These are phyloP conservation scores for Lagerstroemia speciosa DNA, from an alignment of 345 rosid species.

Conservation along the genomic window DNA sequence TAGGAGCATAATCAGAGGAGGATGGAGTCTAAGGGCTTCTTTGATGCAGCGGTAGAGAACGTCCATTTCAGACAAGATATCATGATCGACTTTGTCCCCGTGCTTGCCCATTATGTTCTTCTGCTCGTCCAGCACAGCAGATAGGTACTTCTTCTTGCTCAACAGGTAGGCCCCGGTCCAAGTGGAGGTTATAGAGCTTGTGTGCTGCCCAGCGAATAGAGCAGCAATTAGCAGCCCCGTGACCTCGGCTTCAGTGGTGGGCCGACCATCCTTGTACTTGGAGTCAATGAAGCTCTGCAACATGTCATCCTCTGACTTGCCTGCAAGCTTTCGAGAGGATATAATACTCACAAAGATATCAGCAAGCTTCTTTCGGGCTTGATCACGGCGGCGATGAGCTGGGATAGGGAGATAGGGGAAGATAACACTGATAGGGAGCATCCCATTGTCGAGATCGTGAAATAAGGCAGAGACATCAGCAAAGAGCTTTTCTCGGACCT, in stretches of 20 bases:
- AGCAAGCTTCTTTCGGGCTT: constrained; percentile 74
- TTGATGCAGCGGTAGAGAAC: constrained; percentile 81
- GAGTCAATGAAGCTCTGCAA: constrained; percentile 94
- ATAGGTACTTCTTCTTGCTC: constrained; percentile 42
- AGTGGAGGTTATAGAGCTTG: constrained; percentile 93
- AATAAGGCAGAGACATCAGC: constrained; percentile 88
- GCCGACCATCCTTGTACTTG: constrained; percentile 84
- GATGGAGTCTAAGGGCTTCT: constrained; percentile 95
- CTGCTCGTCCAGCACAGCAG: constrained; percentile 73
- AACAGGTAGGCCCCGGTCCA: constrained; percentile 97
- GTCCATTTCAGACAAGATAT: constrained; percentile 87
- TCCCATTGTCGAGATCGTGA: constrained; percentile 95
- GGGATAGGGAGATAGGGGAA: constrained; percentile 90
- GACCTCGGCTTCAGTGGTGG: constrained; percentile 77
- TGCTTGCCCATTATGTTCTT: constrained; percentile 56
- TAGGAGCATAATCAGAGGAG: constrained; percentile 84
- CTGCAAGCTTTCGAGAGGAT: constrained; percentile 58
- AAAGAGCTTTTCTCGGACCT: constrained; percentile 92
- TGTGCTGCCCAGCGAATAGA: constrained; percentile 97
- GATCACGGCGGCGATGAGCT: constrained; percentile 91
- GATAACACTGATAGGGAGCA: constrained; percentile 92
- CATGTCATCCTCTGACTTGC: constrained; percentile 82
- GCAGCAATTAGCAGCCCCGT: constrained; percentile 96
- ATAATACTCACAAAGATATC: constrained; percentile 68
- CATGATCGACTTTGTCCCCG: constrained; percentile 83